Evolutionary conservation across 129 eudicot species (phyloP).

Genomic region (Escallonia rubra): DNA sequence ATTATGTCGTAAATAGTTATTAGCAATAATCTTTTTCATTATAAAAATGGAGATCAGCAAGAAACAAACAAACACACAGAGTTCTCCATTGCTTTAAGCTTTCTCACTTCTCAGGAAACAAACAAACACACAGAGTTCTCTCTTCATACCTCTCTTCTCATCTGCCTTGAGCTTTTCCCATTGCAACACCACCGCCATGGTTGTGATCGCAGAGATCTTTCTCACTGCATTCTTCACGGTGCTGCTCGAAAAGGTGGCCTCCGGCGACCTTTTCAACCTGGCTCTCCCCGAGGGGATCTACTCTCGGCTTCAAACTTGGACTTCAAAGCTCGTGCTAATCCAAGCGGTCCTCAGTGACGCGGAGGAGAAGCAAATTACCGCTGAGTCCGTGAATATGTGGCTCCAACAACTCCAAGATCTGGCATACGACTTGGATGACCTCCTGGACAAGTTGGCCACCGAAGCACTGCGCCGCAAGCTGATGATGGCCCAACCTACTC

Average conservation of each 20-base stretch:
- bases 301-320: constrained; percentile 17
- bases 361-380: constrained; percentile 26
- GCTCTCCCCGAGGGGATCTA: constrained; percentile 20
- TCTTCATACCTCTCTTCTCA: no score
- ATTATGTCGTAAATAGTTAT: no score
- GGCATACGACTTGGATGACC: constrained; percentile 38
- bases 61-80: no score
- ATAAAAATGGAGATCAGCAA: no score
- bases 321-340: neutral
- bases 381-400: constrained; percentile 32
- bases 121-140: no score
- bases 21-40: no score
- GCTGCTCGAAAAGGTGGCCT: constrained; percentile 27
- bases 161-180: no score
- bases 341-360: constrained; percentile 41
- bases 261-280: constrained; percentile 13
- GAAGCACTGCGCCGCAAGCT: constrained; percentile 15
- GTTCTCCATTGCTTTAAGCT: no score
- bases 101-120: no score
- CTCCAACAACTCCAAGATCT: constrained; percentile 20
- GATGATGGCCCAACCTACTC: no score
- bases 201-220: constrained; percentile 15
- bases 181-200: no score
- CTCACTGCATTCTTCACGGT: constrained; percentile 19
- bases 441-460: constrained; percentile 30